These are phyloP conservation scores for Holtermannia corniformis DNA, from an alignment of 768 basidiomycete genomes.

Conservation along the genomic window DNA sequence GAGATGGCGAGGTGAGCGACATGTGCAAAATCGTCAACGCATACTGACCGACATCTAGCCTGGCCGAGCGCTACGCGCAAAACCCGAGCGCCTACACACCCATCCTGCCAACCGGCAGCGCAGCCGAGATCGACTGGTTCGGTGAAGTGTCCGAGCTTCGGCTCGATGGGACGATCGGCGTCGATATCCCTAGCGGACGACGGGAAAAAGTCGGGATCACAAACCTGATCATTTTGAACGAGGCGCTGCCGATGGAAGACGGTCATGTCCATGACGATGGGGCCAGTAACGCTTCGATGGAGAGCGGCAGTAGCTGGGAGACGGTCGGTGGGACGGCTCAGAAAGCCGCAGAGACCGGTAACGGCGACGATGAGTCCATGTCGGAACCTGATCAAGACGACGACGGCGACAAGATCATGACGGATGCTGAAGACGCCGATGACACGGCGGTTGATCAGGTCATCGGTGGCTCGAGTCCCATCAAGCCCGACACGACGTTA, in stretches of 20 bases:
- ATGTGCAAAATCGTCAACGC: too few species aligned
- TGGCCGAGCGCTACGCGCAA: conserved; percentile 8
- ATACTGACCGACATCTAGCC: neutral
- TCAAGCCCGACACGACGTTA: conserved; percentile 4
- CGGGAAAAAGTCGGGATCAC: conserved; percentile 52
- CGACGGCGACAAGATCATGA: conserved; percentile 20
- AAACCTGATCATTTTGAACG: conserved; percentile 65
- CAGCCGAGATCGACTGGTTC: conserved; percentile 57
- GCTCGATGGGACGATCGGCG: conserved; percentile 46
- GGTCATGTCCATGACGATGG: conserved; percentile 39
- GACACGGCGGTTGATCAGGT: conserved; percentile 13
- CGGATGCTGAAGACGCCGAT: conserved; percentile 44
- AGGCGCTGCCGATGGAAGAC: conserved; percentile 46
- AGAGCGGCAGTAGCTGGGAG: conserved; percentile 16
- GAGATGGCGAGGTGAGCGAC: conserved; percentile 2
- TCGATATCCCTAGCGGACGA: conserved; percentile 57
- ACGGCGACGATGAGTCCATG: conserved; percentile 4
- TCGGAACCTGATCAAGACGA: conserved; percentile 10
- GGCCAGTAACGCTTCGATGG: conserved; percentile 10
- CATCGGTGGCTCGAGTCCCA: conserved; percentile 24
- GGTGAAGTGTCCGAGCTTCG: conserved; percentile 61
- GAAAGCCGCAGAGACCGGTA: conserved; percentile 2
- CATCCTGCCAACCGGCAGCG: conserved; percentile 30
- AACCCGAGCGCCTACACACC: neutral
- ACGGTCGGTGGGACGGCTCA: conserved; percentile 7